Base-by-base conservation (phyloP, 371 early-diverging fungal genomes). In the Homolaphlyctis polyrhiza region DNA sequence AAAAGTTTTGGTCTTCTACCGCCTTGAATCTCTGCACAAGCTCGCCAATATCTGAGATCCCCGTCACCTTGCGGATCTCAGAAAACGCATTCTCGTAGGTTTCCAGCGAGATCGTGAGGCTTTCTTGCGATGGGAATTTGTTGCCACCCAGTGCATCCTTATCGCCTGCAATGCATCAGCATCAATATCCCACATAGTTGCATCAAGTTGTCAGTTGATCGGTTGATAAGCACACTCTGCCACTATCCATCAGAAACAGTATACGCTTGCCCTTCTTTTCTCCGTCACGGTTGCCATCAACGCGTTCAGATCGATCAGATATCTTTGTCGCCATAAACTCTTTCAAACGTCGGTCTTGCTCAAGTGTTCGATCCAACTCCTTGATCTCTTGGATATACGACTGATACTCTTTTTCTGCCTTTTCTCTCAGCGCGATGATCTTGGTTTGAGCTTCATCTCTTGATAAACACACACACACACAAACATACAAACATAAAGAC, bases 361-460 rank as follows among this genome's bases (percentile, higher is more conserved):
- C 85, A 43, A 82, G 64, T 1, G 72, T 66, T 23, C 85, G 69
- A 59, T 82, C 82, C 1, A 83, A 73, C 58, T 84, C 85, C 64
- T 83, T 82, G 57, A 84, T 78, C 65, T 84, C 85, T 50, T 82
- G 83, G 45, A 80, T 72, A 60, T 80, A 84, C 11, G 80, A 73
- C 67, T 81, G 80, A 61, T 77, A 74, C 64, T 84, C 85, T 51
- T 84, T 84, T 30, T 84, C 85, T 0, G 82, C 77, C 60, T 81
- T 81, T 68, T 84, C 85, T 5, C 77, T 52, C 35, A 82, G 63
- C 0, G 70, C 74, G 60, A 80, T 71, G 27, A 84, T 82, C 57
- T 72, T 75, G 16, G 80, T 68, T 60, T 84, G 85, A 0, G 85
- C 83, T 60, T 84, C 84, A 60, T 81, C 80, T n/a, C 84, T 83